phyloP scores from a whole-genome alignment of 768 basidiomycete species.

The Lyophyllum atratum region DNA sequence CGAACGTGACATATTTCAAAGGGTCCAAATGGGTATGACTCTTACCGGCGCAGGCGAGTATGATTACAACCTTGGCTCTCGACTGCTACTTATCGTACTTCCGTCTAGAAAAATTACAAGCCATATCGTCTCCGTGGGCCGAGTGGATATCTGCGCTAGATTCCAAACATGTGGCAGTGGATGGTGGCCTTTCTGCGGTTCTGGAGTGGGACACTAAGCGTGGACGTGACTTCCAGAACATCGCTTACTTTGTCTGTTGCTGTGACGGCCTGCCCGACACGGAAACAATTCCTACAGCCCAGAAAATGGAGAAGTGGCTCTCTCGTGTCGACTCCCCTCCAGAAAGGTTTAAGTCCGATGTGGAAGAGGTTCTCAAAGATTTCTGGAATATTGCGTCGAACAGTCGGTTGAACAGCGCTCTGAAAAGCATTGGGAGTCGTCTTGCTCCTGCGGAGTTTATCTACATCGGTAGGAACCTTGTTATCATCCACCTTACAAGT shows the following conservation, averaged over 20 bases:
- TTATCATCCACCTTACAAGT: neutral
- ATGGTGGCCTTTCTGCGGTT: slow-evolving; percentile 56
- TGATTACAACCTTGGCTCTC: neutral
- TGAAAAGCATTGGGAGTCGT: slow-evolving; percentile 54
- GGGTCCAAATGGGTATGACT: slow-evolving; percentile 80
- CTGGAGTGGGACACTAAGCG: slow-evolving; percentile 68
- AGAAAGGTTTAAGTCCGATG: slow-evolving; percentile 50
- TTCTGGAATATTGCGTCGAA: slow-evolving; percentile 56
- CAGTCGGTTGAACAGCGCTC: slow-evolving; percentile 42
- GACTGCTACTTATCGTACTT: neutral
- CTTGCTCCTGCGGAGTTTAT: slow-evolving; percentile 80
- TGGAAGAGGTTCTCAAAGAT: slow-evolving; percentile 53
- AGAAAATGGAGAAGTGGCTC: slow-evolving; percentile 60
- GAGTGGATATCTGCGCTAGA: slow-evolving; percentile 67
- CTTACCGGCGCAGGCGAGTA: slow-evolving; percentile 69
- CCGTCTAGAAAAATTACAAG: slow-evolving; percentile 72
- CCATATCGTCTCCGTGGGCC: slow-evolving; percentile 71
- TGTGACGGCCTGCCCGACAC: slow-evolving; percentile 55
- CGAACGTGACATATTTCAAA: slow-evolving; percentile 81
- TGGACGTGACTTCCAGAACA: slow-evolving; percentile 75
- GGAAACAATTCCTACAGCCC: slow-evolving; percentile 50
- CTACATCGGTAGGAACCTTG: slow-evolving; percentile 63
- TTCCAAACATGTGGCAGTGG: slow-evolving; percentile 52
- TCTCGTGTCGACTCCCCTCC: slow-evolving; percentile 41
- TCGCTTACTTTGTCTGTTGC: slow-evolving; percentile 71